These are phyloP conservation scores for Stephania japonica DNA, from an alignment of 164 flowering plant genomes.

Conservation along the genomic window DNA sequence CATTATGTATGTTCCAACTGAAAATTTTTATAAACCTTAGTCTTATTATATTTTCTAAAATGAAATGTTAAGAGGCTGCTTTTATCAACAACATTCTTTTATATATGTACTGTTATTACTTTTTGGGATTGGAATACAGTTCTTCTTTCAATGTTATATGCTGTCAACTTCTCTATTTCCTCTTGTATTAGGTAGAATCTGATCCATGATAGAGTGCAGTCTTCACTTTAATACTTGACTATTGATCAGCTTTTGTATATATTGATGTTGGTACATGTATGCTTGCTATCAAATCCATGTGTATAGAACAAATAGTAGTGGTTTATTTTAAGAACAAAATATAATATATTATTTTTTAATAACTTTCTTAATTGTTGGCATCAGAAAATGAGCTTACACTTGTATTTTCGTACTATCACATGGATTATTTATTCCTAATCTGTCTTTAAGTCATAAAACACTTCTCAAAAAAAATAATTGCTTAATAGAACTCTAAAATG, in stretches of 20 bases:
- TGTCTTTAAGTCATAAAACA: neutral
- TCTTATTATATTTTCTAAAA: too few species aligned
- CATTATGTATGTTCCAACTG: too few species aligned
- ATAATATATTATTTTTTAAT: too few species aligned
- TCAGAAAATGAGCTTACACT: neutral
- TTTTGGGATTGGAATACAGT: too few species aligned
- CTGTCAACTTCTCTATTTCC: neutral
- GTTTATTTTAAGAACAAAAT: too few species aligned
- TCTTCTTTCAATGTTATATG: neutral
- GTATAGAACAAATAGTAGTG: neutral
- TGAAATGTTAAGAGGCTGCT: too few species aligned
- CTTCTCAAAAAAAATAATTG: neutral
- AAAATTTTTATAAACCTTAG: too few species aligned
- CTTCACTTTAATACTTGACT: neutral
- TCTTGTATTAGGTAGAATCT: neutral
- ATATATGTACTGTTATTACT: too few species aligned
- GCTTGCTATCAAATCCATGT: neutral
- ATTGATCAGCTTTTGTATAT: neutral
- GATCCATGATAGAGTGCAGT: neutral
- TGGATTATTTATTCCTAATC: neutral
- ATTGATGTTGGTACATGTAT: neutral
- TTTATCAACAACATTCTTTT: too few species aligned
- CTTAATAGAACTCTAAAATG: neutral
- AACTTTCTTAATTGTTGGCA: neutral
- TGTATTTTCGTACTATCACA: neutral